phyloP scores from a whole-genome alignment of 2,329 filamentous ascomycete genomes.

The Penicillium sclerotigenum region DNA sequence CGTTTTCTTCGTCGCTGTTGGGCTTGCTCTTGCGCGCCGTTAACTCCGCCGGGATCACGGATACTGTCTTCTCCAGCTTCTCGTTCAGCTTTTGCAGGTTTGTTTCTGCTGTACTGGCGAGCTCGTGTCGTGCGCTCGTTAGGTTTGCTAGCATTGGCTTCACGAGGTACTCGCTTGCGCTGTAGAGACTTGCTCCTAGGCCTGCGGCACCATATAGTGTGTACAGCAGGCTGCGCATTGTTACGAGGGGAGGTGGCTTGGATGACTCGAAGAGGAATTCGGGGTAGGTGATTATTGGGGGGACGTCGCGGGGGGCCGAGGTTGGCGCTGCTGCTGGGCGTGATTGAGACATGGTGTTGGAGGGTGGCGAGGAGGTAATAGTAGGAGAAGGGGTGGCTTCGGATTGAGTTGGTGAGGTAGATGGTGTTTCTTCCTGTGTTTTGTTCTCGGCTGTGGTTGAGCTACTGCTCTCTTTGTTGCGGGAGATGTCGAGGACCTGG shows the following conservation, averaged over 20 bases:
- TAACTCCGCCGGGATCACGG: slow-evolving; percentile 47
- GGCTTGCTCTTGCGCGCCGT: slow-evolving; percentile 26
- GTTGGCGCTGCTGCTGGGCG: slow-evolving; percentile 14
- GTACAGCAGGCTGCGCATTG: slow-evolving; percentile 54
- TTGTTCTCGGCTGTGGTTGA: slow-evolving; percentile 13
- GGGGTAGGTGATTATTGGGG: slow-evolving; percentile 65
- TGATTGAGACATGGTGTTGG: slow-evolving; percentile 17
- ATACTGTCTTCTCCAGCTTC: slow-evolving; percentile 52
- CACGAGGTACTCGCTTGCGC: slow-evolving; percentile 57
- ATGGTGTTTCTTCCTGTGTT: slow-evolving; percentile 7
- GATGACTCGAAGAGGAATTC: slow-evolving; percentile 60
- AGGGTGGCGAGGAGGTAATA: slow-evolving; percentile 5
- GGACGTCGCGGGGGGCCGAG: slow-evolving; percentile 43
- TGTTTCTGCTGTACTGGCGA: slow-evolving; percentile 50
- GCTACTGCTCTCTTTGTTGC: slow-evolving; percentile 29
- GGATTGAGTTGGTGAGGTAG: slow-evolving; percentile 5
- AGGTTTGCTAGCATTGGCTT: slow-evolving; percentile 57
- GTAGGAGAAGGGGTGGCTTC: slow-evolving; percentile 10
- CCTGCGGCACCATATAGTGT: slow-evolving; percentile 57
- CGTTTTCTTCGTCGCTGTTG: slow-evolving; percentile 25
- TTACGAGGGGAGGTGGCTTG: slow-evolving; percentile 60
- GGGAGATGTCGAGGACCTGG: slow-evolving; percentile 54
- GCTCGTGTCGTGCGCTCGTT: slow-evolving; percentile 55
- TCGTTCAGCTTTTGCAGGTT: slow-evolving; percentile 57
- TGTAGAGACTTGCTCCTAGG: slow-evolving; percentile 55